Evolutionary conservation across 169 alveolate species (phyloP).

Genomic region (Plasmodium knowlesi): DNA sequence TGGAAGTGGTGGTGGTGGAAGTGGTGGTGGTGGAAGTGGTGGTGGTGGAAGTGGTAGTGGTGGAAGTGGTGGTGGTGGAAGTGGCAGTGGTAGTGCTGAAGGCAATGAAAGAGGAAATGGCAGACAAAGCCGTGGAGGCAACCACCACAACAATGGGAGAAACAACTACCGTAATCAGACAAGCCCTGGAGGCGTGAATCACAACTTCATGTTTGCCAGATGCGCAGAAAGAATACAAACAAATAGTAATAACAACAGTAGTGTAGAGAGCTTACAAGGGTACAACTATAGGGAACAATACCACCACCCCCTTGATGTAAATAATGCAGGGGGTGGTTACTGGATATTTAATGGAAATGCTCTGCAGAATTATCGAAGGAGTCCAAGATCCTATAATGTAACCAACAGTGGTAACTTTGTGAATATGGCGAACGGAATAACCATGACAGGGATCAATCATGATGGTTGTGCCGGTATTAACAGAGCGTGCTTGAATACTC

Average conservation of each 20-base stretch:
- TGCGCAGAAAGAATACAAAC: background rate
- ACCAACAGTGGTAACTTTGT: background rate
- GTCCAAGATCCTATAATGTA: background rate
- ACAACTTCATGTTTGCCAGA: background rate
- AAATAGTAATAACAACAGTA: slow-evolving; percentile 9
- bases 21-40: too few relatives aligned
- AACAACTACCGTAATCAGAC: background rate
- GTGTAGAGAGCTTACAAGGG: background rate
- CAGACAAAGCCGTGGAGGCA: background rate
- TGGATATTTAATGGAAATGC: background rate
- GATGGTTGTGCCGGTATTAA: background rate
- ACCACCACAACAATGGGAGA: background rate
- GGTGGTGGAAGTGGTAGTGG: background rate
- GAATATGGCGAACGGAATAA: background rate
- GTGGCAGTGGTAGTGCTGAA: background rate
- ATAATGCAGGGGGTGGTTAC: background rate
- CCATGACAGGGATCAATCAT: background rate
- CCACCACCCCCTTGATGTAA: background rate
- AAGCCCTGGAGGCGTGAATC: background rate
- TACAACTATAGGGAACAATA: background rate
- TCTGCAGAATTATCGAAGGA: background rate
- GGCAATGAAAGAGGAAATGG: background rate
- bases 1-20: background rate
- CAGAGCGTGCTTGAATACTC: background rate
- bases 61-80: background rate